Evolutionary conservation across 169 alveolate species (phyloP), one percentile per base, ranked within the genome.

Genomic region (Babesia caballi): DNA sequence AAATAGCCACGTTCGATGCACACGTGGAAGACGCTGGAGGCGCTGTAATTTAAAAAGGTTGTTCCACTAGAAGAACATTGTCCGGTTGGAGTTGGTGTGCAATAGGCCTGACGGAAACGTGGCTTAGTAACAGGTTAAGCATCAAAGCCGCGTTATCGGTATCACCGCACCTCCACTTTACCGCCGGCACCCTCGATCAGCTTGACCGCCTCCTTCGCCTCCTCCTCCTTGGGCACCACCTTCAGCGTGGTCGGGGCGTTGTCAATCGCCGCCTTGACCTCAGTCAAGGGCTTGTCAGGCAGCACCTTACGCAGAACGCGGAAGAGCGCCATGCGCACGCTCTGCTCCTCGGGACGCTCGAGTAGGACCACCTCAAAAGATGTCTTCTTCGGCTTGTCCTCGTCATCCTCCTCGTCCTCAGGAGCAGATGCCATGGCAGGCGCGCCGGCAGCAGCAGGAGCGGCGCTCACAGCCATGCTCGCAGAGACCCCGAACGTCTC

Each of bases 401-500:
- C 75, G 17, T 83, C 92, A 35, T 85, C 87, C 38, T 71, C 84
- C 30, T 83, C 92, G 30, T 84, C 92, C 51, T 44, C 82, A 17
- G 54, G 70, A 21, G 66, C 85, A 14, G 83, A 73, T n/a, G 52
- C 52, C 35, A 38, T 30, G 47, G 58, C 77, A 27, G 82, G 83
- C 40, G 41, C 76, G 23, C 50, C 66, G 33, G 52, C 66, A 17
- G 23, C 71, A 17, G 84, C 65, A 12, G 69, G 58, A 38, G 84
- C 80, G 35, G 73, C 65, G 17, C 56, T 47, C 6, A 83, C 53
- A 60, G 58, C 75, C 59, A 75, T 80, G 53, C 68, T 77, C 17
- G 90, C 66, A n/a, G 85, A 81, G 3, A 88, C 93, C 4, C 90
- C 88, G 53, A 88, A 88, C 17, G 90, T 71, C 52, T 83, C 69